Evolutionary conservation across 2,329 filamentous ascomycete genomes (phyloP).

Genomic region (Fusarium bulbicola): DNA sequence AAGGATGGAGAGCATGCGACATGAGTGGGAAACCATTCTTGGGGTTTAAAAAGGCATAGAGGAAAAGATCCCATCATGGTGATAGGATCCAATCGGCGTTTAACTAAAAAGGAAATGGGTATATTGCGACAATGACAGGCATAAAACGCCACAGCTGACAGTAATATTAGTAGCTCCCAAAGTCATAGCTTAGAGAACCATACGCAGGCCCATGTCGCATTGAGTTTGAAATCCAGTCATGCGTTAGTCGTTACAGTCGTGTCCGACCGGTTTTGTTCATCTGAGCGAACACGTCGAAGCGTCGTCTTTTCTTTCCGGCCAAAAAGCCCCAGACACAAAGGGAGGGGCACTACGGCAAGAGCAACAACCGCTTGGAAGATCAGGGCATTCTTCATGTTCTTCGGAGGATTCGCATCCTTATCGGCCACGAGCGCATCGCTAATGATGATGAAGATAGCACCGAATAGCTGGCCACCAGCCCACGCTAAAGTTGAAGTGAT

Average conservation of each 20-base stretch:
- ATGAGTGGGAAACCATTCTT: constrained; percentile 66
- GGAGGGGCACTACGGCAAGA: constrained; percentile 70
- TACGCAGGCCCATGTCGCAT: background rate
- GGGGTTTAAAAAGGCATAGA: constrained; percentile 28
- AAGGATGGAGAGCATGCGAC: constrained; percentile 76
- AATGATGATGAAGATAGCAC: constrained; percentile 84
- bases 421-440: constrained; percentile 77
- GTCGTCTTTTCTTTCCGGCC: constrained; percentile 64
- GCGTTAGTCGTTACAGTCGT: constrained; percentile 31
- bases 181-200: background rate
- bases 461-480: constrained; percentile 85
- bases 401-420: constrained; percentile 63
- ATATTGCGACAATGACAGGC: constrained; percentile 37
- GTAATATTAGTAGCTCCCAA: constrained; percentile 10
- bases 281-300: constrained; percentile 60
- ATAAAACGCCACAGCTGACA: constrained; percentile 6
- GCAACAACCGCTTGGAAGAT: constrained; percentile 82
- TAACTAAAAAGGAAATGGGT: constrained; percentile 29
- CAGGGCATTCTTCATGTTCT: constrained; percentile 78
- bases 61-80: background rate
- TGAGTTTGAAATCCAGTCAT: constrained; percentile 3
- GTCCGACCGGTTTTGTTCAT: constrained; percentile 44
- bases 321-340: constrained; percentile 75
- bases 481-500: constrained; percentile 85
- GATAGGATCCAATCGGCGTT: background rate